A percentile compares a stretch with the other conserved stretches of the same genome.
These are phyloP conservation scores for Serendipita sp. DNA, from an alignment of 768 basidiomycete genomes.

Conservation along the genomic window DNA sequence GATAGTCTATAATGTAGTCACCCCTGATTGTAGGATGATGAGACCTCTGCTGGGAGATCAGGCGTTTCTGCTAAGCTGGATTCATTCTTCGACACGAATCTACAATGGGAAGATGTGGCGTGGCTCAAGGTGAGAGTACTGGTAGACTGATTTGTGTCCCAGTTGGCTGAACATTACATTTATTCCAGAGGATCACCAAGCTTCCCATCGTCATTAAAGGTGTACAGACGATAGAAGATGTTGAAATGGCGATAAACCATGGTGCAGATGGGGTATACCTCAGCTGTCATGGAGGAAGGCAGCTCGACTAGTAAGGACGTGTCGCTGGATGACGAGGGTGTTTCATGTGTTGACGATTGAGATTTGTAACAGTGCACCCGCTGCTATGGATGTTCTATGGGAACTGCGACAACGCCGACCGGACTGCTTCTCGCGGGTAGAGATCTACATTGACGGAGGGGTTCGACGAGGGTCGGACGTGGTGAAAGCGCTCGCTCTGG, in stretches of 20 bases:
- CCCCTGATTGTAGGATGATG: not conserved
- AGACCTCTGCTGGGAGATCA: not conserved
- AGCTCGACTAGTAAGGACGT: constrained; percentile 37
- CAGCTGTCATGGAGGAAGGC: constrained; percentile 36
- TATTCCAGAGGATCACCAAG: constrained; percentile 48
- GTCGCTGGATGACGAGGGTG: not conserved
- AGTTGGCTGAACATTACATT: constrained; percentile 13
- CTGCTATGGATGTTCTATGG: constrained; percentile 45
- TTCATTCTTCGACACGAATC: constrained; percentile 2
- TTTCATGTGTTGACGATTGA: not conserved
- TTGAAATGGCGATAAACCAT: constrained; percentile 22
- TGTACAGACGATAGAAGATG: constrained; percentile 20
- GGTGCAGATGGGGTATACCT: constrained; percentile 27
- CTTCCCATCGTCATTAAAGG: constrained; percentile 67
- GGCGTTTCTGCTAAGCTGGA: constrained; percentile 1
- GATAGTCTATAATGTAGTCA: not conserved
- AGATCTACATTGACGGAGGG: constrained; percentile 33
- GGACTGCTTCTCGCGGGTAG: constrained; percentile 24
- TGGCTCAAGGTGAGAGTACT: constrained; percentile 18
- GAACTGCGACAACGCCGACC: constrained; percentile 27
- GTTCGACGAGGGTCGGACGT: constrained; percentile 33
- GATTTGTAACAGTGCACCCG: constrained; percentile 47
- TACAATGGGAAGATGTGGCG: constrained; percentile 20
- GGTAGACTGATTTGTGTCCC: constrained; percentile 15
- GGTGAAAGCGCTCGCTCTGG: constrained; percentile 28